Conservation (phyloP, 331 rosid genomes). For the Saraca asoca region DNA sequence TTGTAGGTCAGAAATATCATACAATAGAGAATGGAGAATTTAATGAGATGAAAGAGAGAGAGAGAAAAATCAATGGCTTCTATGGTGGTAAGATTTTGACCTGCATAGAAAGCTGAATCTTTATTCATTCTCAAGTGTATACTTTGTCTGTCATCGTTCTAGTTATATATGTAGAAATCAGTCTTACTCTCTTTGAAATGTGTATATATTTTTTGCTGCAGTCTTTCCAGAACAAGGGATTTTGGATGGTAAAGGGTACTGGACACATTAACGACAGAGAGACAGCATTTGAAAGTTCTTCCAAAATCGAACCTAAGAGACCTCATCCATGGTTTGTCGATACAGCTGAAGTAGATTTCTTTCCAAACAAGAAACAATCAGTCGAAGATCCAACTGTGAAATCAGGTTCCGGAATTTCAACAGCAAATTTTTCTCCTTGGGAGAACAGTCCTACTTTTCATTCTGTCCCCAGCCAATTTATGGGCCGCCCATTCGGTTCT, state of each 20-base stretch:
- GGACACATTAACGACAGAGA: slow-evolving; percentile 53
- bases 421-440: slow-evolving; percentile 58
- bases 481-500: slow-evolving; percentile 62
- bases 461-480: slow-evolving; percentile 59
- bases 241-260: slow-evolving; percentile 66
- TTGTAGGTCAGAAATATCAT: not conserved
- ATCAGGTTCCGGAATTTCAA: slow-evolving; percentile 56
- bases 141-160: not conserved
- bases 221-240: slow-evolving; percentile 69
- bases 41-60: slow-evolving; percentile 14
- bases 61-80: not conserved
- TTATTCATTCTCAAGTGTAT: not conserved
- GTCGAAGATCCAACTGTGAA: slow-evolving; percentile 59
- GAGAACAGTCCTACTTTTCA: slow-evolving; percentile 61
- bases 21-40: not conserved
- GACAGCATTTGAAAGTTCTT: slow-evolving; percentile 49
- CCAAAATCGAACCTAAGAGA: slow-evolving; percentile 73
- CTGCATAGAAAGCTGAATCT: not conserved
- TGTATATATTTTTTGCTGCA: slow-evolving; percentile 31
- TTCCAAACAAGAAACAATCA: slow-evolving; percentile 79
- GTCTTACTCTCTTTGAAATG: not conserved
- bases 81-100: slow-evolving; percentile 9
- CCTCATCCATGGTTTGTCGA: slow-evolving; percentile 77
- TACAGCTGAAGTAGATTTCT: slow-evolving; percentile 54
- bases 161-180: too few relatives aligned